These are phyloP conservation scores for Oryza coarctata DNA, from an alignment of 176 grass and related monocot species.

Conservation along the genomic window DNA sequence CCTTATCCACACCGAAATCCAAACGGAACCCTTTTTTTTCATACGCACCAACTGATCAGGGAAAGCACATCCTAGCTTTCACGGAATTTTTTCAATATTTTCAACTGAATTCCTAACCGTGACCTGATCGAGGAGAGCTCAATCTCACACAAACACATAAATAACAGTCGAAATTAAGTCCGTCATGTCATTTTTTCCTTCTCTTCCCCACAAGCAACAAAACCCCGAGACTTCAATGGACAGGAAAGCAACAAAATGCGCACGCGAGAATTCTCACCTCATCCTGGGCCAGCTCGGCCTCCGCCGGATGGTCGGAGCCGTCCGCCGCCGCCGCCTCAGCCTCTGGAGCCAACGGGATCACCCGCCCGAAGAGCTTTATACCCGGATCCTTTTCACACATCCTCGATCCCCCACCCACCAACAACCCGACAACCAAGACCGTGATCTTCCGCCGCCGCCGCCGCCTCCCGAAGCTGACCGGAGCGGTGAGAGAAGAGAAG, in stretches of 20 bases:
- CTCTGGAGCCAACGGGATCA: slow-evolving; percentile 52
- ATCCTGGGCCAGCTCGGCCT: background rate
- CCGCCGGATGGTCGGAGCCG: background rate
- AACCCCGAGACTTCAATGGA: background rate
- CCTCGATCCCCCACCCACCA: slow-evolving; percentile 18
- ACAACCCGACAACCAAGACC: slow-evolving; percentile 13
- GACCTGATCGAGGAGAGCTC: background rate
- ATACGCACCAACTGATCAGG: background rate
- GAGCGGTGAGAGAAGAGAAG: slow-evolving; percentile 25
- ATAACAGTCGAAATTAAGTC: background rate
- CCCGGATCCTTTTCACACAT: slow-evolving; percentile 82
- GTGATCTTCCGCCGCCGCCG: background rate
- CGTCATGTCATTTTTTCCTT: background rate
- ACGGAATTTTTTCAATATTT: too few species aligned
- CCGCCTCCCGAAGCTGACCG: background rate
- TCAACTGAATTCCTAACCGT: background rate
- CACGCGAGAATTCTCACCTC: slow-evolving; percentile 43
- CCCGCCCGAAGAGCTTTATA: slow-evolving; percentile 87
- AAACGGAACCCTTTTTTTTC: background rate
- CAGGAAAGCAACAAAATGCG: background rate
- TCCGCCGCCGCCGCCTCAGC: slow-evolving; percentile 23
- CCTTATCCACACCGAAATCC: slow-evolving; percentile 24
- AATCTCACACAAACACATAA: background rate
- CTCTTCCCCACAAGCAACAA: background rate
- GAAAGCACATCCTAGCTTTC: too few species aligned